Conservation (phyloP, 208 protist genomes). For the Trypanosoma congolense region DNA sequence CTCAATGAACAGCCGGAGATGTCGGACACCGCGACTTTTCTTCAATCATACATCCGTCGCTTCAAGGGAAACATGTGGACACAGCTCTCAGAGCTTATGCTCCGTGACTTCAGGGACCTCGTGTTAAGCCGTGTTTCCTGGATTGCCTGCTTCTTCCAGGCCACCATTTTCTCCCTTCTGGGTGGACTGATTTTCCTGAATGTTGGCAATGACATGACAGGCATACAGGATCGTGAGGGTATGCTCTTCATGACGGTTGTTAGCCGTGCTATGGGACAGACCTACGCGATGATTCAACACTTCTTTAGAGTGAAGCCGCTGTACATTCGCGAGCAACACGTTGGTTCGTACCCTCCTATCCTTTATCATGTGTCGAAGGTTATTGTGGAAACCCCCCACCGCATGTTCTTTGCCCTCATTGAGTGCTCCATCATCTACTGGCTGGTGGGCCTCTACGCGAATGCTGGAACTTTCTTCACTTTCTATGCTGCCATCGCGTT, state of each 20-base stretch:
- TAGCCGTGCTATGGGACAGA: constrained; percentile 52
- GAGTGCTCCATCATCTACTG: constrained; percentile 63
- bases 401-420: constrained; percentile 34
- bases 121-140: constrained; percentile 41
- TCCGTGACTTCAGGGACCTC: constrained; percentile 35
- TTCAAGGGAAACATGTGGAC: constrained; percentile 38
- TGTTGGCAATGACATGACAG: constrained; percentile 37
- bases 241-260: constrained; percentile 63
- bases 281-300: constrained; percentile 48
- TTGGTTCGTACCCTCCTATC: constrained; percentile 56
- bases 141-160: constrained; percentile 34
- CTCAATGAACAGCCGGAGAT: constrained; percentile 29
- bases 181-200: constrained; percentile 74
- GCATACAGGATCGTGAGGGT: constrained; percentile 55
- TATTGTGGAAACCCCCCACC: constrained; percentile 50
- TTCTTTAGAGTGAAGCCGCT: constrained; percentile 45
- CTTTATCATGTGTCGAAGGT: constrained; percentile 43
- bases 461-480: constrained; percentile 50
- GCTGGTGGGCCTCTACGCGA: constrained; percentile 37
- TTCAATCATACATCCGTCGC: constrained; percentile 42
- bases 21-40: constrained; percentile 35
- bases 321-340: constrained; percentile 63
- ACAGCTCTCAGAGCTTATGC: constrained; percentile 55
- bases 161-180: constrained; percentile 58
- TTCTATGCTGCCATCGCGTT: constrained; percentile 45